These are phyloP conservation scores for Xanthoconium stramineum DNA, from an alignment of 768 basidiomycete genomes.

Conservation along the genomic window DNA sequence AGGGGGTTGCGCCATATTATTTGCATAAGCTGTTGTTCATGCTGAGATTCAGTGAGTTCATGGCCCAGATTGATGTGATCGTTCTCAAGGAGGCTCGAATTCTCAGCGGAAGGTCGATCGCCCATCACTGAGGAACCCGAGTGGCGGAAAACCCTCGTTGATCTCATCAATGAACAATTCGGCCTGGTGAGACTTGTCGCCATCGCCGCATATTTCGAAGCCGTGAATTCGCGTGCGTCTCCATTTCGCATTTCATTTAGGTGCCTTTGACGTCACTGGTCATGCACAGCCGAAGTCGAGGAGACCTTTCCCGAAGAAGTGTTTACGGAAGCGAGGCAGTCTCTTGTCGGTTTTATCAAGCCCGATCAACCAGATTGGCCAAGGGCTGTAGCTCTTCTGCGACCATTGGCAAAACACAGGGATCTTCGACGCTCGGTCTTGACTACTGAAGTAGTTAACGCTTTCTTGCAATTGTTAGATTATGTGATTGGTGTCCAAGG, in stretches of 20 bases:
- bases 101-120: conserved; percentile 1
- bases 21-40: conserved; percentile 5
- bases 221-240: not conserved
- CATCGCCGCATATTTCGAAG: conserved; percentile 3
- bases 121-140: not conserved
- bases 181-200: conserved; percentile 5
- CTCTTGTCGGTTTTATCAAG: conserved; percentile 1
- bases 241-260: not conserved
- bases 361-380: conserved; percentile 6
- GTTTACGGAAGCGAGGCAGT: conserved; percentile 1
- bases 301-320: not conserved
- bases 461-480: conserved; percentile 3
- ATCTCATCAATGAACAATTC: conserved; percentile 1
- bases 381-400: conserved; percentile 4
- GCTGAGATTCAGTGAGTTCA: conserved; percentile 5
- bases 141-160: conserved; percentile 1
- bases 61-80: not conserved
- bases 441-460: not conserved
- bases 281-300: not conserved
- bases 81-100: not conserved
- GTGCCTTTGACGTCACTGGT: not conserved
- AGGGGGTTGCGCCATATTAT: conserved; percentile 3
- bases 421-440: not conserved
- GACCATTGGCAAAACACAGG: conserved; percentile 1
- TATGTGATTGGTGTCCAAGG: not conserved